A percentile compares a stretch with the other conserved stretches of the same genome.
Conservation (phyloP, 2,329 filamentous ascomycete genomes). For the Ustulina deusta region DNA sequence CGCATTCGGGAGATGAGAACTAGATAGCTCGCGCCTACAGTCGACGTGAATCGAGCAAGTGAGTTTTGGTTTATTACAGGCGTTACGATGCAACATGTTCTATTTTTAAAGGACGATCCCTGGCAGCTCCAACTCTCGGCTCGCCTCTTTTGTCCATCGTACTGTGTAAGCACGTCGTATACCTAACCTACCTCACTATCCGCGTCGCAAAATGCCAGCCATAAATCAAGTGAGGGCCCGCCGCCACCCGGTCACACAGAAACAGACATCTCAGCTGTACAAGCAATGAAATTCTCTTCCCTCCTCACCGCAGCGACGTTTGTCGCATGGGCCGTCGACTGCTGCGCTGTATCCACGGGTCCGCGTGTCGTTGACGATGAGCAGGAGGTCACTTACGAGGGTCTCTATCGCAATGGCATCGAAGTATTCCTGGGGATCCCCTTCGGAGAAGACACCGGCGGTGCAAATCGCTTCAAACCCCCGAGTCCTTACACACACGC, state of each 20-base stretch:
- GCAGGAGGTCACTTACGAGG: slow-evolving; percentile 56
- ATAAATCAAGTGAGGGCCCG: background rate
- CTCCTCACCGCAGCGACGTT: slow-evolving; percentile 15
- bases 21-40: background rate
- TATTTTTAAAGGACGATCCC: background rate
- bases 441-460: slow-evolving; percentile 61
- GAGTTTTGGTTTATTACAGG: background rate
- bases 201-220: background rate
- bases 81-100: background rate
- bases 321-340: background rate
- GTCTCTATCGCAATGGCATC: slow-evolving; percentile 57
- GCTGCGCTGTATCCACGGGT: background rate
- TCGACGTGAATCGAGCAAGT: background rate
- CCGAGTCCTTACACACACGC: slow-evolving; percentile 53
- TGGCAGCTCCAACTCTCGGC: background rate
- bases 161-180: slow-evolving; percentile 9
- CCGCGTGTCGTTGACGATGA: slow-evolving; percentile 33
- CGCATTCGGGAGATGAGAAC: background rate
- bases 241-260: background rate
- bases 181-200: too few species aligned
- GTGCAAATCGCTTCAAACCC: slow-evolving; percentile 60
- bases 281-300: slow-evolving; percentile 24
- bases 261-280: background rate
- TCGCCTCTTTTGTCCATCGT: background rate
- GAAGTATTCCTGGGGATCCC: slow-evolving; percentile 62